These are phyloP conservation scores for Tulasnella sp. DNA, from an alignment of 768 basidiomycete species.

Conservation along the genomic window DNA sequence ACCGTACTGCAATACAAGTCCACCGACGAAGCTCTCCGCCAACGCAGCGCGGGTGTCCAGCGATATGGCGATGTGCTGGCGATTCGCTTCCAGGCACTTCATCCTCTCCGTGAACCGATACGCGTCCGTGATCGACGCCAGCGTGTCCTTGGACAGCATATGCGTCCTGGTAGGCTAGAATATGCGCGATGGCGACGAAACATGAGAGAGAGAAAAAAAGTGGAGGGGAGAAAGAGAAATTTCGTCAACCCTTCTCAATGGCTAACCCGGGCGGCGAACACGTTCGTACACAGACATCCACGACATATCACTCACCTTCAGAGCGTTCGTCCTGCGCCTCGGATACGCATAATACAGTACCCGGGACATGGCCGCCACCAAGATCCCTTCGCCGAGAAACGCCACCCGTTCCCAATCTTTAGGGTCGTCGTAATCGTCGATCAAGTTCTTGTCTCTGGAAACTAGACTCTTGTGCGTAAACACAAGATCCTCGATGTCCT, in stretches of 20 bases:
- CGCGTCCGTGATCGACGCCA: constrained; percentile 23
- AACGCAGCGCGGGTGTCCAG: constrained; percentile 16
- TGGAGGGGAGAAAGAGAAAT: too few species aligned
- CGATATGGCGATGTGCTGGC: background rate
- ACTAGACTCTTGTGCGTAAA: constrained; percentile 25
- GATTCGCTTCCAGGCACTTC: constrained; percentile 10
- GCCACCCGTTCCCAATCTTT: constrained; percentile 28
- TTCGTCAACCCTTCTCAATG: too few species aligned
- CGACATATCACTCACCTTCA: constrained; percentile 18
- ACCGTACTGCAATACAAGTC: constrained; percentile 2
- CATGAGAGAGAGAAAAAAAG: too few species aligned
- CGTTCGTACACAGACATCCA: too few species aligned
- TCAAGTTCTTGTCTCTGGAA: background rate
- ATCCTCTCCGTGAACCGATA: background rate
- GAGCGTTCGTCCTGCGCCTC: background rate
- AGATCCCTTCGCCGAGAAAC: constrained; percentile 29
- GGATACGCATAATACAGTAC: constrained; percentile 1
- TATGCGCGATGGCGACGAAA: background rate
- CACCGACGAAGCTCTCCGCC: constrained; percentile 18
- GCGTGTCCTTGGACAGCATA: constrained; percentile 20
- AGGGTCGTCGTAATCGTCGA: background rate
- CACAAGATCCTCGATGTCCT: background rate
- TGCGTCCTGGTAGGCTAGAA: background rate
- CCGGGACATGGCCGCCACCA: constrained; percentile 7
- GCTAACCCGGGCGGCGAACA: too few species aligned